These are phyloP conservation scores for Schizochytrium sp. DNA, from an alignment of 108 stramenopile genomes.

Conservation along the genomic window DNA sequence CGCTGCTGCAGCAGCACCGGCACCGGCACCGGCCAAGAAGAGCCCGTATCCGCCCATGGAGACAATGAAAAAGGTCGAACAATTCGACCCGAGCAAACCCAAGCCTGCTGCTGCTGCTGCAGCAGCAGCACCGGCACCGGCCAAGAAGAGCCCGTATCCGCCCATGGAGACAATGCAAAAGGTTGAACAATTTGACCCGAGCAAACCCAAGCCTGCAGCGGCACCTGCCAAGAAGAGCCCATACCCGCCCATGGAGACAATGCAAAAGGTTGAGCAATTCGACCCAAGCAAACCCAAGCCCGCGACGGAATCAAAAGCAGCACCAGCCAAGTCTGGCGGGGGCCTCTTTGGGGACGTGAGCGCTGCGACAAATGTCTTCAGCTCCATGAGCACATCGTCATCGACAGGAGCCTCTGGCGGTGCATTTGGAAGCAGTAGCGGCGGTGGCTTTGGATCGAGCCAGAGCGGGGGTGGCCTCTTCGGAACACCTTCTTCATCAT, in stretches of 20 bases:
- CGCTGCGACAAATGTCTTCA: not conserved
- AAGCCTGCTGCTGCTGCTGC: not conserved
- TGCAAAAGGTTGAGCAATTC: not conserved
- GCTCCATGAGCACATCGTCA: not conserved
- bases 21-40: not conserved
- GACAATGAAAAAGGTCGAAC: not conserved
- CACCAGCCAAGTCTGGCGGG: not conserved
- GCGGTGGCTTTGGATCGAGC: not conserved
- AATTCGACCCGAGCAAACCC: not conserved
- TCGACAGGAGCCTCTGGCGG: not conserved
- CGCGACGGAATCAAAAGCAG: not conserved
- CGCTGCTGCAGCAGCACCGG: not conserved
- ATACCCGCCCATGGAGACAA: not conserved
- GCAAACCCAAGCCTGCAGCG: not conserved
- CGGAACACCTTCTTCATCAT: not conserved
- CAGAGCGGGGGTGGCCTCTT: not conserved
- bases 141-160: not conserved
- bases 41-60: not conserved
- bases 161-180: not conserved
- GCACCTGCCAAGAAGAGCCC: not conserved
- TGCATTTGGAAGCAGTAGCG: not conserved
- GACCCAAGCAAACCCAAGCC: not conserved
- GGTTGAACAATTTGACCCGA: not conserved
- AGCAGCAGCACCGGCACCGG: not conserved
- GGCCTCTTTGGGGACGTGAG: not conserved